Evolutionary conservation across 495 filamentous ascomycete species (phyloP), one percentile per base, ranked within the genome.

Genomic region (Hapsidospora chrysogenum): DNA sequence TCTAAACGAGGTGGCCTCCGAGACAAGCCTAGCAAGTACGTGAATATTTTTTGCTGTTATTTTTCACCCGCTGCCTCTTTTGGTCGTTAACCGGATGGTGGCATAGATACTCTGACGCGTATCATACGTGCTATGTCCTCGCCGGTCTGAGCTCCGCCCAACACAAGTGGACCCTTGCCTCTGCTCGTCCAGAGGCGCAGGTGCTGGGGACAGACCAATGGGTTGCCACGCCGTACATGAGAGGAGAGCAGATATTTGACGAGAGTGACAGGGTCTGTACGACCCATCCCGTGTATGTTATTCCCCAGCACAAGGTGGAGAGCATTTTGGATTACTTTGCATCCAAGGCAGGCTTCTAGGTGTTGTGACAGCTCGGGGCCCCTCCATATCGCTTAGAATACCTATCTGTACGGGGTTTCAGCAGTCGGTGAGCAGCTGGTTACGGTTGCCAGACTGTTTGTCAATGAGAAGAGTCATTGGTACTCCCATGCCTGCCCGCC

Each of bases 11-110:
- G 87, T 26, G 89, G 92, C 0, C 61, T 97, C 50, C 72, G 87
- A 46, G 89, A 97, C 58, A 97, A 97, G 60, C 89, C 89, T 9
- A 72, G 74, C 49, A 82, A 85, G 80, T 89, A 65, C 60, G 78
- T 72, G 18, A 13, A 21, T 2, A 11, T 11, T 7, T 13, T 22
- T 21, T n/a, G 7, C 14, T 17, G 31, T 14, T 17, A 22, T 9
- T 22, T n/a, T n/a, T 26, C 9, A 3, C 9, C 23, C 25, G 23
- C 23, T 27, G 8, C n/a, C 17, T 6, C 14, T 26, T 21, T 23
- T 19, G n/a, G n/a, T n/a, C n/a, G n/a, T n/a, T n/a, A n/a, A n/a
- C n/a, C n/a, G n/a, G n/a, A n/a, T n/a, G n/a, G n/a, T n/a, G n/a
- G n/a, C 35, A 33, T 40, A 87, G 84, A 47, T 59, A 63, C 29